A percentile compares a stretch with the other conserved stretches of the same genome.
These are phyloP conservation scores for Auxenochlorella pyrenoidosa DNA, from an alignment of 139 green algal genomes.

Conservation along the genomic window DNA sequence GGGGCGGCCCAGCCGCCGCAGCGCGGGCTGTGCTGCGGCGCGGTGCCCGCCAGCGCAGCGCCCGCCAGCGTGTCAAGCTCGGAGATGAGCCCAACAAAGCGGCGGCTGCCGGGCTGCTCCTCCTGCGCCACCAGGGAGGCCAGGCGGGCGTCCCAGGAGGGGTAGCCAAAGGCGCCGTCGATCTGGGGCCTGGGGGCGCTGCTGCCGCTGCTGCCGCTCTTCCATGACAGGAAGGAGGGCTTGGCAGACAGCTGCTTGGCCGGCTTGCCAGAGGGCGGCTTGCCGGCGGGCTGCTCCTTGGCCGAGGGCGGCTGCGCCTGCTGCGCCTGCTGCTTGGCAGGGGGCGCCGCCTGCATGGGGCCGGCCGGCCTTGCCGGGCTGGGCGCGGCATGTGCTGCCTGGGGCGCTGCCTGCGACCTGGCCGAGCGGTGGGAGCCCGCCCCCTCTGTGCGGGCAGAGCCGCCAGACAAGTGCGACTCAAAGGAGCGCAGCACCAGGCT, in stretches of 20 bases:
- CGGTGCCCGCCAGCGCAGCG: no score
- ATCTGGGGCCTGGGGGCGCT: neutral
- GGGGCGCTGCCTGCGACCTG: no score
- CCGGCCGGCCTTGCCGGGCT: no score
- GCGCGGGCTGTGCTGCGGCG: neutral
- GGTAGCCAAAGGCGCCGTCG: neutral
- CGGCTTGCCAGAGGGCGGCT: no score
- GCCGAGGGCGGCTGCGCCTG: neutral
- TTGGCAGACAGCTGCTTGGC: no score
- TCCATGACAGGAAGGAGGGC: no score
- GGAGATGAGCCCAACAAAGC: neutral
- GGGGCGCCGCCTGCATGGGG: no score
- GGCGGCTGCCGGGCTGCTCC: neutral
- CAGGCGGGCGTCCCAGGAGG: neutral
- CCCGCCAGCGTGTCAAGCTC: neutral
- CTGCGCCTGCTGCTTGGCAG: neutral
- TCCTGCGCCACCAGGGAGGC: neutral
- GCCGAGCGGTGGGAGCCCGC: no score
- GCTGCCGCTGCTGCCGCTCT: neutral
- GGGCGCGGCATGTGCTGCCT: no score
- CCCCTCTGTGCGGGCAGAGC: no score
- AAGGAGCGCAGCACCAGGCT: no score
- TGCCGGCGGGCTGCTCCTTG: neutral
- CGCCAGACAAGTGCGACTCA: no score
- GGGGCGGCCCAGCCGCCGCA: neutral